Evolutionary conservation across 1,139 yeast genomes (phyloP).

Genomic region (Suhomyces terraborum): DNA sequence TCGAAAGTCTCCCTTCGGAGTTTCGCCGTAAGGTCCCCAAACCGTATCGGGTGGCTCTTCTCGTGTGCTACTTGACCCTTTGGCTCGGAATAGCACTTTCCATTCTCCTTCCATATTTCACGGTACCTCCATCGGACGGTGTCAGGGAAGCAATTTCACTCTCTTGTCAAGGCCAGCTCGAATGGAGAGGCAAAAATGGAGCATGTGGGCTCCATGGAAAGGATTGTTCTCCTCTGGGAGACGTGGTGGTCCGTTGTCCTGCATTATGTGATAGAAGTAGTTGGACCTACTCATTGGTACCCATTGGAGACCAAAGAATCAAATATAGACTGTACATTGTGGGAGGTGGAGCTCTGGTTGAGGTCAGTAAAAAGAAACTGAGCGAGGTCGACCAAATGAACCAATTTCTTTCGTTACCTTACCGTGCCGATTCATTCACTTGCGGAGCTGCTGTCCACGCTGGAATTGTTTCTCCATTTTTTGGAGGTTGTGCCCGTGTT

Average conservation of each 20-base stretch:
- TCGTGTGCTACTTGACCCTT: constrained; percentile 39
- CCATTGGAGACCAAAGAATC: constrained; percentile 68
- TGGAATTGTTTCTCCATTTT: constrained; percentile 68
- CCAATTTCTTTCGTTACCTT: constrained; percentile 44
- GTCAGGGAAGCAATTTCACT: constrained; percentile 24
- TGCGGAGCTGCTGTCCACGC: constrained; percentile 92
- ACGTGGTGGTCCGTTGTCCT: constrained; percentile 76
- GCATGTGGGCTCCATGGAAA: constrained; percentile 74
- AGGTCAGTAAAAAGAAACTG: background rate
- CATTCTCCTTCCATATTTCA: constrained; percentile 42
- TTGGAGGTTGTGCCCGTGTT: constrained; percentile 81
- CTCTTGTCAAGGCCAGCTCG: constrained; percentile 23
- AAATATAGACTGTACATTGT: constrained; percentile 74
- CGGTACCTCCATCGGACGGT: constrained; percentile 20
- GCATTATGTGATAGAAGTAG: constrained; percentile 82
- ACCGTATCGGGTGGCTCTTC: constrained; percentile 27
- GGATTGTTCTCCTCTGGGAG: constrained; percentile 47
- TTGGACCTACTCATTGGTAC: constrained; percentile 73
- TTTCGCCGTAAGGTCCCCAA: constrained; percentile 33
- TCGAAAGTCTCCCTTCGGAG: constrained; percentile 49
- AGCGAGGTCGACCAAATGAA: background rate
- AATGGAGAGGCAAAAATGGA: constrained; percentile 75
- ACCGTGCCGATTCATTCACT: constrained; percentile 84
- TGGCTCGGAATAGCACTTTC: constrained; percentile 37
- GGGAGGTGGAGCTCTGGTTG: constrained; percentile 53